Evolutionary conservation across 2,329 filamentous ascomycete genomes (phyloP).

Genomic region (Ilyonectria destructans): DNA sequence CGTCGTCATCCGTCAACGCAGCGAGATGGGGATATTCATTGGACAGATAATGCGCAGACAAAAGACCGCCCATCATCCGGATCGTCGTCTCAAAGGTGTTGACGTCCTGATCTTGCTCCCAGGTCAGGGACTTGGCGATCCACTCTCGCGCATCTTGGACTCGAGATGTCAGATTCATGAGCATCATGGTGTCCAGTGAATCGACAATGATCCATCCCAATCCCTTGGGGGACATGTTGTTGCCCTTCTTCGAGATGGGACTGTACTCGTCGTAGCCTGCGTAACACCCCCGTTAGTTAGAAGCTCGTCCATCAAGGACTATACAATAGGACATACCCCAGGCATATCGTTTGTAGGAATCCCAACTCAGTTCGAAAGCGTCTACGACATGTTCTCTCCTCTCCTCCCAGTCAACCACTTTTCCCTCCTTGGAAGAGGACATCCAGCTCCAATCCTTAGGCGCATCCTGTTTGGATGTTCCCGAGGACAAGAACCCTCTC

Average conservation of each 20-base stretch:
- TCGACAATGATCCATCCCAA: slow-evolving; percentile 99
- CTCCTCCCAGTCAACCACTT: slow-evolving; percentile 79
- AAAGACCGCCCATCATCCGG: slow-evolving; percentile 93
- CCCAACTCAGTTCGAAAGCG: slow-evolving; percentile 93
- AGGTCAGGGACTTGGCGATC: slow-evolving; percentile 85
- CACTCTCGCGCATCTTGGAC: slow-evolving; percentile 90
- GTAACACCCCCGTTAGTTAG: slow-evolving; percentile 47
- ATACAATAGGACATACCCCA: slow-evolving; percentile 80
- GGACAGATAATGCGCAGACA: slow-evolving; percentile 96
- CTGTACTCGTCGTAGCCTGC: slow-evolving; percentile 88
- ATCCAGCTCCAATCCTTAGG: slow-evolving; percentile 73
- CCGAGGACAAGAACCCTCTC: slow-evolving; percentile 72
- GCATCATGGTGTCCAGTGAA: slow-evolving; percentile 94
- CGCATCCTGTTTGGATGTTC: slow-evolving; percentile 54
- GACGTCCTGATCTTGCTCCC: slow-evolving; percentile 94
- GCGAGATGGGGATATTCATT: slow-evolving; percentile 86
- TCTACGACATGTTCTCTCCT: slow-evolving; percentile 88
- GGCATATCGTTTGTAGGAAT: slow-evolving; percentile 91
- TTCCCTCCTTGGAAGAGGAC: slow-evolving; percentile 63
- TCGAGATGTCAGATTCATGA: slow-evolving; percentile 96
- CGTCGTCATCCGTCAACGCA: slow-evolving; percentile 79
- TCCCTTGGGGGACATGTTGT: slow-evolving; percentile 89
- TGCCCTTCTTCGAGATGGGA: slow-evolving; percentile 84
- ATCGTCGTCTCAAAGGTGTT: slow-evolving; percentile 99
- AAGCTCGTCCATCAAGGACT: slow-evolving; percentile 15